Conservation (phyloP, 1,284 basidiomycete species). For the Grifola frondosa region DNA sequence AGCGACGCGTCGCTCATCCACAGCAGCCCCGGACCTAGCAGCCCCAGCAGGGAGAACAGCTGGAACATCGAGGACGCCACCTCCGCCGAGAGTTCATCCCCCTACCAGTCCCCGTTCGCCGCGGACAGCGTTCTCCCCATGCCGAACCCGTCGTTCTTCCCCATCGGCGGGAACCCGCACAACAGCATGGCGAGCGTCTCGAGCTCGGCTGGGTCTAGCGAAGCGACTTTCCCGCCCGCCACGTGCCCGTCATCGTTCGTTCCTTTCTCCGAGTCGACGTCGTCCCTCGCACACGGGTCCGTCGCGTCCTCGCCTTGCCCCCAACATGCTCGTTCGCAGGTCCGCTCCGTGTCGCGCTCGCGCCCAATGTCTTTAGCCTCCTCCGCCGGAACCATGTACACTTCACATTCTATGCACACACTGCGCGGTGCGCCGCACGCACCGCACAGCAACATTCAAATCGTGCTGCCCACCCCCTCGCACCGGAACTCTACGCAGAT, state of each 20-base stretch:
- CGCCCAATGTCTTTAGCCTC: conserved; percentile 42
- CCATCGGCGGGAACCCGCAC: conserved; percentile 13
- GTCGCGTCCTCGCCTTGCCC: conserved; percentile 10
- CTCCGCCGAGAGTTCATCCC: conserved; percentile 25
- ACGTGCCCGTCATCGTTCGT: conserved; percentile 17
- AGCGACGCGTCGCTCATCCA: conserved; percentile 33
- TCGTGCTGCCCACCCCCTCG: conserved; percentile 63
- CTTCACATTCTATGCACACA: conserved; percentile 31
- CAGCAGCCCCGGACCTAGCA: conserved; percentile 13
- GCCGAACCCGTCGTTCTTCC: conserved; percentile 31
- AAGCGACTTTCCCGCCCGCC: conserved; percentile 4
- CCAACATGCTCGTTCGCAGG: conserved; percentile 19
- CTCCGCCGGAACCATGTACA: conserved; percentile 30
- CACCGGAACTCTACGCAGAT: conserved; percentile 33
- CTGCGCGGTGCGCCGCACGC: conserved; percentile 51
- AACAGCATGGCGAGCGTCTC: conserved; percentile 19
- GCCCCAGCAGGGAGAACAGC: conserved; percentile 24
- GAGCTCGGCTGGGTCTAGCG: conserved; percentile 16
- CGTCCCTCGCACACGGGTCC: conserved; percentile 10
- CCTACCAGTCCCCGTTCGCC: conserved; percentile 23
- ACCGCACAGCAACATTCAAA: conserved; percentile 54
- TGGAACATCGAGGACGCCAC: conserved; percentile 26
- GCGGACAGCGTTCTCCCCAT: conserved; percentile 20
- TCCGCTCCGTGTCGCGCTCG: conserved; percentile 16
- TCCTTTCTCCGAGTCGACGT: conserved; percentile 21